Conservation (phyloP, 768 basidiomycete genomes). For the Naganishia onofrii region DNA sequence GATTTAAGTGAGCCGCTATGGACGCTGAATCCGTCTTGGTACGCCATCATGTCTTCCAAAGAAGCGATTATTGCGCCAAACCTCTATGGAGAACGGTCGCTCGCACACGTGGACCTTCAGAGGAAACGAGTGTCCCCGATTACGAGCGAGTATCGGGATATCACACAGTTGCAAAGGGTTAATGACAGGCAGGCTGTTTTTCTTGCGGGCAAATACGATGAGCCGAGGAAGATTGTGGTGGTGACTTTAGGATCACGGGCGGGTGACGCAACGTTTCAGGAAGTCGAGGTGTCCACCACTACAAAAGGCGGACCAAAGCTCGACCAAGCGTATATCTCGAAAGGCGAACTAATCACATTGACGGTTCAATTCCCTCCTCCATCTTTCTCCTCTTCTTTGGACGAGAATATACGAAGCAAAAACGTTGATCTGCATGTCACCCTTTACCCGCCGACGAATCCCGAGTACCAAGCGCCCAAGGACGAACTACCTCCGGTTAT, state of each 20-base stretch:
- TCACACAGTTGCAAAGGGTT: constrained; percentile 31
- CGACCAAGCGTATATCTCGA: constrained; percentile 21
- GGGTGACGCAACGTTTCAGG: constrained; percentile 20
- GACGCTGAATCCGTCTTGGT: constrained; percentile 58
- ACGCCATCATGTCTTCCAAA: constrained; percentile 50
- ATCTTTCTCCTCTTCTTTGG: not conserved
- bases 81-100: constrained; percentile 55
- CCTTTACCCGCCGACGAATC: constrained; percentile 68
- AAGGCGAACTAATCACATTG: constrained; percentile 24
- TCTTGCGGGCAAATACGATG: constrained; percentile 34
- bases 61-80: constrained; percentile 50
- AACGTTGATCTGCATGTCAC: constrained; percentile 58
- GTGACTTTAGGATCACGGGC: constrained; percentile 25
- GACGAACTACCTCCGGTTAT: constrained; percentile 69
- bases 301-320: constrained; percentile 5
- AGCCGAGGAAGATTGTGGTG: constrained; percentile 33
- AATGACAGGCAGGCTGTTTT: constrained; percentile 36
- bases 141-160: constrained; percentile 31
- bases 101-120: constrained; percentile 55
- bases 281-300: constrained; percentile 16
- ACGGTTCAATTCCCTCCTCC: constrained; percentile 27
- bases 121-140: constrained; percentile 32
- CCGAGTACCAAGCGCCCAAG: constrained; percentile 58
- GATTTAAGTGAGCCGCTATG: constrained; percentile 66
- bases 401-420: constrained; percentile 11